Conservation (phyloP, 1,284 basidiomycete genomes). For the Cryptococcus amylolentus region DNA sequence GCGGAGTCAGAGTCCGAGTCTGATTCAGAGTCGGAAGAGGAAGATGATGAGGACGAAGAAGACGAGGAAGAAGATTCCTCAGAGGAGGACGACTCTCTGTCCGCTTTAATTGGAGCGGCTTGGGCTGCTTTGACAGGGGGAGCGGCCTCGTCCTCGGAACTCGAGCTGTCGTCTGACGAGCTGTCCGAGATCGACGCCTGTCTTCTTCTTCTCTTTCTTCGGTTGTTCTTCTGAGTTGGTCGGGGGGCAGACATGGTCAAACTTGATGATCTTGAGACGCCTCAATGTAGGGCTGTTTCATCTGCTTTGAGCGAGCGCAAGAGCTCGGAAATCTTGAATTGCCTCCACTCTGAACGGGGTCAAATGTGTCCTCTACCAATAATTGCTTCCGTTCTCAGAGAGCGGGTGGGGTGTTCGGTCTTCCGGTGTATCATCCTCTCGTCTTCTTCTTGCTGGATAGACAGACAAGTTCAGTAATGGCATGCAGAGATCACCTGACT, state of each 20-base stretch:
- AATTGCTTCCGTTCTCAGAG: too few relatives aligned
- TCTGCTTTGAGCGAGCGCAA: not conserved
- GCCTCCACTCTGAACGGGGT: slow-evolving; percentile 1
- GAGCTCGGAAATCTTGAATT: not conserved
- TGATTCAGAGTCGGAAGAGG: slow-evolving; percentile 21
- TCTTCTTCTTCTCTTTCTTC: slow-evolving; percentile 36
- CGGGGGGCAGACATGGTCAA: slow-evolving; percentile 7
- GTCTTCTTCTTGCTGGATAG: too few relatives aligned
- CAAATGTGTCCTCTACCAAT: not conserved
- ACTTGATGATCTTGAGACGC: not conserved
- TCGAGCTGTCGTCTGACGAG: slow-evolving; percentile 16
- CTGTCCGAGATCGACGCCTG: slow-evolving; percentile 33
- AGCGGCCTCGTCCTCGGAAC: slow-evolving; percentile 20
- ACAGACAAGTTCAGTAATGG: too few relatives aligned
- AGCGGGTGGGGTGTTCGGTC: too few relatives aligned
- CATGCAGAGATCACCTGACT: too few relatives aligned
- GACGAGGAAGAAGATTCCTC: slow-evolving; percentile 16
- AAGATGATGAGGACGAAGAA: slow-evolving; percentile 20
- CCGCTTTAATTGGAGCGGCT: slow-evolving; percentile 20
- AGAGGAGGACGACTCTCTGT: slow-evolving; percentile 14
- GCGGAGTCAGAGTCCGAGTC: slow-evolving; percentile 19
- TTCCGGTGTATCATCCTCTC: too few relatives aligned
- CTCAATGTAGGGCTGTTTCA: not conserved
- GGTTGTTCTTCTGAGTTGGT: slow-evolving; percentile 12
- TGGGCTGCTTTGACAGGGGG: not conserved